These are phyloP conservation scores for Calamus simplicifolius DNA, from an alignment of 176 grass and related monocot genomes.

Conservation along the genomic window DNA sequence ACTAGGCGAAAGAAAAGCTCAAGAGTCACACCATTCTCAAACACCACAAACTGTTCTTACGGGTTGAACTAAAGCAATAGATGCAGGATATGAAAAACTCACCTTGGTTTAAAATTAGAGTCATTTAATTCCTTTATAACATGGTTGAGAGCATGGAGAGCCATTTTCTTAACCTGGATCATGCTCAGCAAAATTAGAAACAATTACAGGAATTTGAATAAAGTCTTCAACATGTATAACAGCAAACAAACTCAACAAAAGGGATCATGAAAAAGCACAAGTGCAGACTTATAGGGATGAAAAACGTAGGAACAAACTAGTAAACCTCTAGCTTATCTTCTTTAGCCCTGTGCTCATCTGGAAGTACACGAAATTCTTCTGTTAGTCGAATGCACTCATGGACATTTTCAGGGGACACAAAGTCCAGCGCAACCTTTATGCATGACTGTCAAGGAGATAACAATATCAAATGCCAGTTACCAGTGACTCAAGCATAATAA, in stretches of 20 bases:
- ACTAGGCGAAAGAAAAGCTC: too few relatives aligned
- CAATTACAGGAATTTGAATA: too few relatives aligned
- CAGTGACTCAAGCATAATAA: too few relatives aligned
- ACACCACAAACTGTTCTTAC: too few relatives aligned
- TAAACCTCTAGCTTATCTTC: too few relatives aligned
- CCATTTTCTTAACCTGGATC: slow-evolving; percentile 69
- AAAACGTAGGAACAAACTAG: too few relatives aligned
- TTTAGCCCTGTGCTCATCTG: slow-evolving; percentile 49
- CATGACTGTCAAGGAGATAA: slow-evolving; percentile 55
- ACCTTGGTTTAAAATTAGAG: slow-evolving; percentile 25
- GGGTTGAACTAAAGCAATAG: not conserved
- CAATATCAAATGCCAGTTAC: not conserved
- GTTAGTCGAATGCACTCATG: slow-evolving; percentile 53
- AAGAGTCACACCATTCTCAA: too few relatives aligned
- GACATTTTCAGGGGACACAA: slow-evolving; percentile 78
- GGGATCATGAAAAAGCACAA: not conserved
- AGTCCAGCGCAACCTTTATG: slow-evolving; percentile 75
- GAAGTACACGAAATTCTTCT: slow-evolving; percentile 57
- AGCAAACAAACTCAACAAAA: not conserved
- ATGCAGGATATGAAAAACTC: not conserved
- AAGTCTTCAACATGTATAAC: too few relatives aligned
- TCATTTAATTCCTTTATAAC: slow-evolving; percentile 26
- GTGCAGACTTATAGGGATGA: not conserved
- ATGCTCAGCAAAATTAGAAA: not conserved
- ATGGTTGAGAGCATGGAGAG: slow-evolving; percentile 41